These are phyloP conservation scores for Lepidium campestre DNA, from an alignment of 441 rosid genomes.

Conservation along the genomic window DNA sequence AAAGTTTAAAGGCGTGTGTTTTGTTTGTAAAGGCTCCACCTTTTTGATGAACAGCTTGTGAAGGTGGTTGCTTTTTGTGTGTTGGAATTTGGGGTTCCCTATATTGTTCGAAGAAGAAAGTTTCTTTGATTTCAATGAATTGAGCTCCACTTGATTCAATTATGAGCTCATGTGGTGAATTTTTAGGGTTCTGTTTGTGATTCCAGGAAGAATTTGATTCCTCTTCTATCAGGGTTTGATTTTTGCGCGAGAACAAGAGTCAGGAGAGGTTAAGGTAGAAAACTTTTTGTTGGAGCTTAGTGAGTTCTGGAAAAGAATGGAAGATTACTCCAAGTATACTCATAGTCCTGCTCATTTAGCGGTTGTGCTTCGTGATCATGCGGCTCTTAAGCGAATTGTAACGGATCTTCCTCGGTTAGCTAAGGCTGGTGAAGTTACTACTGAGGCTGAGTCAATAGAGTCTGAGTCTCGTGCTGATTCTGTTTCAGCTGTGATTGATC, in stretches of 20 bases:
- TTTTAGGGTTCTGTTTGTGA: conserved; percentile 17
- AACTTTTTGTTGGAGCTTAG: not conserved
- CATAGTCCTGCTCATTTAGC: conserved; percentile 95
- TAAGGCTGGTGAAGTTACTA: conserved; percentile 81
- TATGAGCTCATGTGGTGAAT: conserved; percentile 29
- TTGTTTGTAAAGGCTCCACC: conserved; percentile 5
- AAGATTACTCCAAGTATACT: conserved; percentile 60
- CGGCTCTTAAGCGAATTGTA: conserved; percentile 52
- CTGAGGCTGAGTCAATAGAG: conserved; percentile 72
- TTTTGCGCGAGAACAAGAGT: not conserved
- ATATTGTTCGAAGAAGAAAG: not conserved
- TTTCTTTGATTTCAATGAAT: not conserved
- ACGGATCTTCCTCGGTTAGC: conserved; percentile 60
- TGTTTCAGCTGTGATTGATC: conserved; percentile 64
- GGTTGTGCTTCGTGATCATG: conserved; percentile 72
- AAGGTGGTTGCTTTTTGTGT: not conserved
- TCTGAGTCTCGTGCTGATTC: conserved; percentile 79
- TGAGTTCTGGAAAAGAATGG: conserved; percentile 43
- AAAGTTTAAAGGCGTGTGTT: conserved; percentile 5
- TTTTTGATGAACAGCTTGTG: conserved; percentile 11
- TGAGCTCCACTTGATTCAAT: conserved; percentile 26
- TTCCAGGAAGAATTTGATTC: not conserved
- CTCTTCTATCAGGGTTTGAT: not conserved
- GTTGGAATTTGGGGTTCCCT: conserved; percentile 2
- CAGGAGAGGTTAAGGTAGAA: conserved; percentile 5